Evolutionary conservation across 768 basidiomycete species (phyloP), one percentile per base, ranked within the genome.

Genomic region (Boletus subparvulus): DNA sequence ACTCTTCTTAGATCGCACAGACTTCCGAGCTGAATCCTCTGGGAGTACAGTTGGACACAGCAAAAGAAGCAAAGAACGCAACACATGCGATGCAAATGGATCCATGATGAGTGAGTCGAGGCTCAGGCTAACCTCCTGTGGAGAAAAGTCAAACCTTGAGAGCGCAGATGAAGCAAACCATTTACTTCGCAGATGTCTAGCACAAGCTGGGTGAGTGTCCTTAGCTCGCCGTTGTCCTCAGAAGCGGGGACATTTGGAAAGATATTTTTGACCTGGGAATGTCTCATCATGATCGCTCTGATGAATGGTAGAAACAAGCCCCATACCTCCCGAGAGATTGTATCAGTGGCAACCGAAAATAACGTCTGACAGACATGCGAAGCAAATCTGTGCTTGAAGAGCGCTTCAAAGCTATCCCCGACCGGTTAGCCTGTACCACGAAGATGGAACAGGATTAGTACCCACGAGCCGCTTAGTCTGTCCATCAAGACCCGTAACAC

Each of bases 311-410:
- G 45, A 21, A 44, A 14, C 33, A 36, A 48, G 33, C 10, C 11
- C 21, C 73, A 28, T 59, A 88, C 89, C 80, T 92, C 91, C 69
- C 90, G 78, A 26, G 81, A 75, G 43, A 91, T 72, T 0, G 89
- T 89, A 43, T 85, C 80, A 30, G 65, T 66, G 7, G 84, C 83
- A 24, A 92, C 83, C 2, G 80, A 80, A 61, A 98, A 80, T 60
- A 97, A 74, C 1, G 94, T 98, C 71, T 98, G 94, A 64, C 90
- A 90, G 8, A 97, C 95, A 83, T 98, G 95, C 26, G 94, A 96
- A 16, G 89, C 93, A 76, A 97, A 98, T 30, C 94, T 83, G 66
- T 98, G 90, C 65, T 80, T 84, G 30, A 81, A 75, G 28, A 94
- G 77, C 24, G 75, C 66, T 56, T 83, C 84, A 60, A 85, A 89